A percentile compares a stretch with the other conserved stretches of the same genome.
Evolutionary conservation across 1,139 yeast species (phyloP).

Genomic region (Yarrowia galli): DNA sequence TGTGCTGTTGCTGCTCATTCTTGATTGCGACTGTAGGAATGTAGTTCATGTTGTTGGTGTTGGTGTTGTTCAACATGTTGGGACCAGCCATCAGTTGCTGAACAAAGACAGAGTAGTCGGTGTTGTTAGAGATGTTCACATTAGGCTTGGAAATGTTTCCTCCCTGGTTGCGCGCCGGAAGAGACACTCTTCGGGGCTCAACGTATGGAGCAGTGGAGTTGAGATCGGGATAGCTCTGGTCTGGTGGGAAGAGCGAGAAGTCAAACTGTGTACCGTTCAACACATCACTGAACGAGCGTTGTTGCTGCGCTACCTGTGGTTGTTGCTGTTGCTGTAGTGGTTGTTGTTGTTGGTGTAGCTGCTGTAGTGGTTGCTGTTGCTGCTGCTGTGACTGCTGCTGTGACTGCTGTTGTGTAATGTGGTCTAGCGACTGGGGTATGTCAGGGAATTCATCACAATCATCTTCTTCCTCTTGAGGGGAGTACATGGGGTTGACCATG

Average conservation of each 20-base stretch:
- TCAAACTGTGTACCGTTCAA: slow-evolving; percentile 16
- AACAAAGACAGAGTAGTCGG: slow-evolving; percentile 23
- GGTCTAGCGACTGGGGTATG: slow-evolving; percentile 34
- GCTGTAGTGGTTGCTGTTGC: slow-evolving; percentile 4
- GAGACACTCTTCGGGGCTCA: slow-evolving; percentile 28
- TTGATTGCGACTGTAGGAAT: neutral
- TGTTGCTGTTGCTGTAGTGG: slow-evolving; percentile 15
- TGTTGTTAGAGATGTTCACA: neutral
- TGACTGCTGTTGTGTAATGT: slow-evolving; percentile 4
- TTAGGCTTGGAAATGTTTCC: slow-evolving; percentile 3
- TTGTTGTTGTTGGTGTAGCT: neutral
- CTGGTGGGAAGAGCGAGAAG: slow-evolving; percentile 26
- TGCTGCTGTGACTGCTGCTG: neutral
- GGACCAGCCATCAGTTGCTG: slow-evolving; percentile 24
- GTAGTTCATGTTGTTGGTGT: neutral
- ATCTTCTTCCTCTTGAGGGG: slow-evolving; percentile 35
- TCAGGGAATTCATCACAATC: slow-evolving; percentile 34
- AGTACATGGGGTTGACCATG: slow-evolving; percentile 36
- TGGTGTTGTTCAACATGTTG: neutral
- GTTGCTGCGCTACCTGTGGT: slow-evolving; percentile 2
- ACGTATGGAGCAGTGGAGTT: slow-evolving; percentile 8
- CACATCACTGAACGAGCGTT: slow-evolving; percentile 32
- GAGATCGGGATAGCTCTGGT: slow-evolving; percentile 6
- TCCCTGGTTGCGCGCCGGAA: slow-evolving; percentile 7
- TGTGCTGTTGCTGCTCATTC: slow-evolving; percentile 10